Base-by-base conservation (phyloP, 495 filamentous ascomycete species). In the Choiromyces venosus region DNA sequence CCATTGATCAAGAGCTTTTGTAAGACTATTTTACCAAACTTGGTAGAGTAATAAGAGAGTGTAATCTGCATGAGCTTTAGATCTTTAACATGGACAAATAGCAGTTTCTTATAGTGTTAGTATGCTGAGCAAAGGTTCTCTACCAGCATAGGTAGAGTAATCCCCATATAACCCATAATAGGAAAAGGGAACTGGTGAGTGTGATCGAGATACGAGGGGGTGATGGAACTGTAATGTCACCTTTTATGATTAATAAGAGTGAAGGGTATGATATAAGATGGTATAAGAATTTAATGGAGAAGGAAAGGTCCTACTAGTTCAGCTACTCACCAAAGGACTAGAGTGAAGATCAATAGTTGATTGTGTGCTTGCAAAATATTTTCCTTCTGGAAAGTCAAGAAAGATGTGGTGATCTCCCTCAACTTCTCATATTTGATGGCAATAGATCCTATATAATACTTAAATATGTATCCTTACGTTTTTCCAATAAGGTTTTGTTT, bases 391-490 rank as follows among this genome's bases (percentile, higher is more conserved):
- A 61, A n/a, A 70, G 52, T 33, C 33, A 35, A 4, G 16, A 29
- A 38, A 21, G 8, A 39, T 68, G 68, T 38, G 29, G 46, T 16
- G 65, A 3, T 16, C 35, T 4, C 16, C 35, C 25, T 21, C 9
- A 4, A 16, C 18, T 76, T 18, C 42, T 73, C 19, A 68, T 78
- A 14, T 21, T 73, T 9, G 67, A 78, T 70, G 64, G 68, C 0
- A 67, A 78, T 76, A 66, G 37, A 16, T 76, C 61, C 21, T 37
- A 76, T 76, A 18, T 76, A 2, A 73, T 56, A 21, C 73, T 40
- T 65, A 66, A 71, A 33, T 67, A 74, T 67, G 9, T 70, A 74
- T 14, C 44, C 74, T 65, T 74, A 66, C 68, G 73, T 44, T 42
- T 52, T 78, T 36, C n/a, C 16, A 12, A 35, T 68, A 40, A 52